Base-by-base conservation (phyloP, 306 rosid species). In the Quercus agrifolia region DNA sequence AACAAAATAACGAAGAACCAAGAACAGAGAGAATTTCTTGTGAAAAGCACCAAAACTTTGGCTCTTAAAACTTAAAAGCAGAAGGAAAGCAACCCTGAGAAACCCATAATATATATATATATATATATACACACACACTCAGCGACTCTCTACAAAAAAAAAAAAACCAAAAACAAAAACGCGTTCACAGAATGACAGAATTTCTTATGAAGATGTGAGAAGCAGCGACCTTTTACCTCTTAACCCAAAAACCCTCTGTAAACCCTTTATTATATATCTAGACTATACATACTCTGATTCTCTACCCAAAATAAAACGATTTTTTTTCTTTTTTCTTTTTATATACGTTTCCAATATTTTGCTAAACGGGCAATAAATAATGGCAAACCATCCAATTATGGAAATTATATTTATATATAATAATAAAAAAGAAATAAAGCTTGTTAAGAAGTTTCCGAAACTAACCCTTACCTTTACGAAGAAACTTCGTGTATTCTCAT, bases 181-280 rank as follows among this genome's bases (percentile, higher is more conserved):
- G 70, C 5, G 68, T 74, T 35, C 5, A 63, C 69, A 81, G 28
- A 72, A 10, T 35, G 3, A 63, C 69, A 81, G 28, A 72, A 10
- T 72, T 51, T 5, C 56, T 55, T 17, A 10, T 0, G 31, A 5
- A 56, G 23, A 64, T 30, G 68, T 74, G 2, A 62, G 84, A 82
- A 81, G 78, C 71, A 66, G 77, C 28, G 6, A 76, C 74, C 78
- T 75, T 67, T 15, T 27, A 13, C 15, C 54, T 17, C 83, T 55
- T 38, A 59, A 57, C 38, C 33, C 64, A 28, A 54, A 69, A 70
- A 3, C 70, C 55, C 81, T 52, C 18, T 19, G 70, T 52, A 72
- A 81, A 62, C 54, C 77, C 59, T 11, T 10, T 41, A 41, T 41
- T 41, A 41, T 41, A 41, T 41, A 41, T 41, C 46, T 41, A 41